Evolutionary conservation across 805 yeast genomes (phyloP).

Genomic region (Osmozyma mogii): DNA sequence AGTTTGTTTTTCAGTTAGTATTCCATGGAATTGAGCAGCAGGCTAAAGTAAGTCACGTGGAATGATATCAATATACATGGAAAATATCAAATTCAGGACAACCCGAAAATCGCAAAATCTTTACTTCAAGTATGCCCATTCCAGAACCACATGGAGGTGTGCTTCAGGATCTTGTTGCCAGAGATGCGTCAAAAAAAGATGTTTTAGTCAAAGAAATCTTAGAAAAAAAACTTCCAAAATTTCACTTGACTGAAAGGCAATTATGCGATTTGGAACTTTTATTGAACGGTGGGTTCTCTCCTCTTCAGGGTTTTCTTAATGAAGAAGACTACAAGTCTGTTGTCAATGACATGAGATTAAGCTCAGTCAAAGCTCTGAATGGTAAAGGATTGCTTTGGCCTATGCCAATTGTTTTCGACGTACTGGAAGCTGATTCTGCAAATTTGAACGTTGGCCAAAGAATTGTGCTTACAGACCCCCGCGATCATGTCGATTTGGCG

Average conservation of each 20-base stretch:
- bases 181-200: slow-evolving; percentile 60
- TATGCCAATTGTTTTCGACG: slow-evolving; percentile 87
- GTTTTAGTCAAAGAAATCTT: slow-evolving; percentile 54
- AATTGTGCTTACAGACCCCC: slow-evolving; percentile 69
- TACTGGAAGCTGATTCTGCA: slow-evolving; percentile 42
- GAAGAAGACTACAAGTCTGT: slow-evolving; percentile 64
- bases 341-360: slow-evolving; percentile 60
- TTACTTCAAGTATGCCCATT: slow-evolving; percentile 44
- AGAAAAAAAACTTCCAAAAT: slow-evolving; percentile 30
- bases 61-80: no score
- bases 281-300: slow-evolving; percentile 91
- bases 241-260: slow-evolving; percentile 73
- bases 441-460: slow-evolving; percentile 47
- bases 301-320: slow-evolving; percentile 58
- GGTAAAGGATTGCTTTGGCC: slow-evolving; percentile 75
- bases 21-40: no score
- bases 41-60: no score
- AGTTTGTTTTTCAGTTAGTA: no score
- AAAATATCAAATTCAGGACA: no score
- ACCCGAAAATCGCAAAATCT: no score
- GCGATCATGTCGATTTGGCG: slow-evolving; percentile 74
- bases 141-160: slow-evolving; percentile 86
- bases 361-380: slow-evolving; percentile 30
- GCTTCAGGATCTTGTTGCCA: slow-evolving; percentile 73
- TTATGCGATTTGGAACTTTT: slow-evolving; percentile 89